phyloP scores from a whole-genome alignment of 1,284 basidiomycete species.

The Cystobasidiaceae sp. region DNA sequence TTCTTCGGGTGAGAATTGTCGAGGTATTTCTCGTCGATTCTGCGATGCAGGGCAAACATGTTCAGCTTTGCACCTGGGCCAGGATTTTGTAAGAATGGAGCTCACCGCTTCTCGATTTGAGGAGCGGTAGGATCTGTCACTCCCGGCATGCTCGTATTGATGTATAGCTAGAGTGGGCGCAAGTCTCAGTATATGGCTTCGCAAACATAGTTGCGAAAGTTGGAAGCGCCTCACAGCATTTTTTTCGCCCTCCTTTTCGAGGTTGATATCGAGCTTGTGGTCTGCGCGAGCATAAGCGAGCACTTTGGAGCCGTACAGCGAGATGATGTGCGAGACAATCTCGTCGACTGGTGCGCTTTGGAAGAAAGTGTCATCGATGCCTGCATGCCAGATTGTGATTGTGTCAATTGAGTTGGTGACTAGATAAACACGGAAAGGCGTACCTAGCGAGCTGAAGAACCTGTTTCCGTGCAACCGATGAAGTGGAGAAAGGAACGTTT shows the following conservation, averaged over 20 bases:
- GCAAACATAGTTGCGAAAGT: neutral
- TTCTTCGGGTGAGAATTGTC: constrained; percentile 61
- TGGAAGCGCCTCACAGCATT: constrained; percentile 13
- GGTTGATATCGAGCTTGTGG: constrained; percentile 87
- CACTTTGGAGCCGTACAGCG: constrained; percentile 89
- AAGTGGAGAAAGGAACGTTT: neutral
- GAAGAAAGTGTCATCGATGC: constrained; percentile 90
- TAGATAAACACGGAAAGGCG: too few relatives aligned
- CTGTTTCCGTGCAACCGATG: too few relatives aligned
- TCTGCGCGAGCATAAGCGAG: constrained; percentile 95
- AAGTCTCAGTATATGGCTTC: too few relatives aligned
- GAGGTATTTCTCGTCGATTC: constrained; percentile 88
- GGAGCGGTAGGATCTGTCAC: constrained; percentile 75
- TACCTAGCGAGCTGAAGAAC: constrained; percentile 36
- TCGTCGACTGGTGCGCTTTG: constrained; percentile 54
- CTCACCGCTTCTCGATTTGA: constrained; percentile 40
- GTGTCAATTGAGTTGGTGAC: too few relatives aligned
- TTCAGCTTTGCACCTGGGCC: too few relatives aligned
- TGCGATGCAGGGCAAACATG: too few relatives aligned
- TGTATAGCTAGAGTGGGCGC: constrained; percentile 4
- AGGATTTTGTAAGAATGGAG: neutral
- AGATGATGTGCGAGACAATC: constrained; percentile 87
- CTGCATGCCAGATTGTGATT: neutral
- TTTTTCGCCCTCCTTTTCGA: constrained; percentile 79
- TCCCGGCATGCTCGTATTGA: constrained; percentile 76